Percentiles rank a stretch among this genome's conserved stretches.
Conservation (phyloP, 1,284 basidiomycete genomes). For the Papiliotrema terrestris region DNA sequence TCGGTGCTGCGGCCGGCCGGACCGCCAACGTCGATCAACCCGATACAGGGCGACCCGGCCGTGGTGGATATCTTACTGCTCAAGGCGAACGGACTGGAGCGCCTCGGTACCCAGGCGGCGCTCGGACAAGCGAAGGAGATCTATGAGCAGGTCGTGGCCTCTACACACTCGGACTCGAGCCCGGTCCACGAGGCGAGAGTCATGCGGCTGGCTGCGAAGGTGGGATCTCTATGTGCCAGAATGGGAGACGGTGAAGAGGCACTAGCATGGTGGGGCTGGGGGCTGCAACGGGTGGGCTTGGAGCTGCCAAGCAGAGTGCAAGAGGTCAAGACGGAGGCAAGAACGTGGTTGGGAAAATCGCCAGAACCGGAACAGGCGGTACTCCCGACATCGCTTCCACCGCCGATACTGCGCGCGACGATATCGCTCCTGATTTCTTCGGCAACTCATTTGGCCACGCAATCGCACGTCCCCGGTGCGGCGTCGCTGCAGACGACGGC, state of each 20-base stretch:
- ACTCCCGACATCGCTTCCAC: conserved; percentile 16
- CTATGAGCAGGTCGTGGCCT: conserved; percentile 57
- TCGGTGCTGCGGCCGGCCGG: conserved; percentile 12
- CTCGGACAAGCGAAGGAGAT: conserved; percentile 60
- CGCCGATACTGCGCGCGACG: conserved; percentile 63
- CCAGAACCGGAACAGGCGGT: background rate
- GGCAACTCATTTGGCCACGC: conserved; percentile 63
- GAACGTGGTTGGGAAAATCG: conserved; percentile 14
- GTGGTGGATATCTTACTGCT: conserved; percentile 60
- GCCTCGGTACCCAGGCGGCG: conserved; percentile 59
- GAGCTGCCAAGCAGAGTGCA: conserved; percentile 1
- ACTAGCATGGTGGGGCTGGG: conserved; percentile 44
- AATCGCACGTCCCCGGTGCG: conserved; percentile 74
- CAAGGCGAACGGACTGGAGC: conserved; percentile 65
- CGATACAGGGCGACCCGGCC: conserved; percentile 44
- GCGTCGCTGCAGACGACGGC: conserved; percentile 79
- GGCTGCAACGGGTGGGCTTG: conserved; percentile 27
- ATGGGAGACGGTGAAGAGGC: conserved; percentile 32
- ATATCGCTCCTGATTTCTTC: conserved; percentile 64
- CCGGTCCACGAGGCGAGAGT: conserved; percentile 18
- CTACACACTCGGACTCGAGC: conserved; percentile 6
- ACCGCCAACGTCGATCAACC: conserved; percentile 8
- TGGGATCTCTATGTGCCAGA: conserved; percentile 39
- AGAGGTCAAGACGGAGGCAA: background rate
- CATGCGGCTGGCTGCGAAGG: conserved; percentile 41